A percentile compares a stretch with the other conserved stretches of the same genome.
Evolutionary conservation across 768 basidiomycete species (phyloP).

Genomic region (Cubamyces sp.): DNA sequence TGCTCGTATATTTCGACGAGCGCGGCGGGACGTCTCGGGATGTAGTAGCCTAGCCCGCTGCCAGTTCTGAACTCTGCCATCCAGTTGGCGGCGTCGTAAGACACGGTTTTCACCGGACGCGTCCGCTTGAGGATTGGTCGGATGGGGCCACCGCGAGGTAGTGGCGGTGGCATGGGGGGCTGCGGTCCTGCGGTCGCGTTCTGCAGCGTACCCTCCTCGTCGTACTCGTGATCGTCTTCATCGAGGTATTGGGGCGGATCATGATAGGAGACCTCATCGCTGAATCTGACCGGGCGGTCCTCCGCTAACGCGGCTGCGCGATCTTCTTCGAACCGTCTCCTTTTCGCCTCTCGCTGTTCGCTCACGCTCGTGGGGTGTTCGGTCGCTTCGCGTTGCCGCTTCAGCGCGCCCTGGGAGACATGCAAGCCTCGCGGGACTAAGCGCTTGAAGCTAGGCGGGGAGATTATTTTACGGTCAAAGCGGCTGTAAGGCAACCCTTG

Average conservation of each 20-base stretch:
- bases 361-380: neutral
- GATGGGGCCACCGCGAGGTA: neutral
- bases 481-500: conserved; percentile 20
- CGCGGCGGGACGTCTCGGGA: neutral
- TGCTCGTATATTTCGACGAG: neutral
- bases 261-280: conserved; percentile 6
- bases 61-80: neutral
- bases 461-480: neutral
- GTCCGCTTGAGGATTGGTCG: conserved; percentile 16
- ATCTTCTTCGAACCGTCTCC: conserved; percentile 13
- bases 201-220: neutral
- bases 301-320: conserved; percentile 9
- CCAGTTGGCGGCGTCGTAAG: conserved; percentile 12
- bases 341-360: conserved; percentile 7
- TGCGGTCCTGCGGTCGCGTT: neutral
- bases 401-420: conserved; percentile 14
- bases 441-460: conserved; percentile 13
- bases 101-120: conserved; percentile 13
- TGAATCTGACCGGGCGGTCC: conserved; percentile 11
- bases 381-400: conserved; percentile 12
- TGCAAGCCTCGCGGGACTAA: neutral
- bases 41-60: neutral
- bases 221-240: neutral
- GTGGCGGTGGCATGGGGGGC: neutral
- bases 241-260: conserved; percentile 3